Conservation (phyloP, 345 rosid species). For the Pelargonium nanum region DNA sequence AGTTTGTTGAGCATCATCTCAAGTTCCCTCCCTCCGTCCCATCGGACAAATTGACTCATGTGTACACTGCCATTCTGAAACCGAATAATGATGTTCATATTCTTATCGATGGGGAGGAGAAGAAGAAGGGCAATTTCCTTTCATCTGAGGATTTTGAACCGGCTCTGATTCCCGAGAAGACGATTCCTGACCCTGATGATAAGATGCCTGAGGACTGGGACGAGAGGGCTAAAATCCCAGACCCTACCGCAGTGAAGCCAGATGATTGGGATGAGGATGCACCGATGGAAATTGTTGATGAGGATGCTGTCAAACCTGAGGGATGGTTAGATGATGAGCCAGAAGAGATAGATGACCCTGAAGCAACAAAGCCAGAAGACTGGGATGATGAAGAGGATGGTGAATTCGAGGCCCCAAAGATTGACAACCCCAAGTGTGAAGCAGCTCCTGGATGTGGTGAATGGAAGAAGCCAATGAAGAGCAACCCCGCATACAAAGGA, state of each 20-base stretch:
- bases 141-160: slow-evolving; percentile 74
- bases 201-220: slow-evolving; percentile 89
- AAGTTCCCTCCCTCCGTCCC: slow-evolving; percentile 77
- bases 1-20: slow-evolving; percentile 68
- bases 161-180: slow-evolving; percentile 62
- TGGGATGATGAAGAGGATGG: slow-evolving; percentile 97
- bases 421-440: slow-evolving; percentile 72
- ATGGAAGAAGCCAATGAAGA: slow-evolving; percentile 81
- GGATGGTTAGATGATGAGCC: slow-evolving; percentile 91
- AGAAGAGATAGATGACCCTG: slow-evolving; percentile 82
- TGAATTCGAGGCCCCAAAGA: slow-evolving; percentile 82
- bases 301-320: slow-evolving; percentile 77
- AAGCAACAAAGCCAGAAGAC: slow-evolving; percentile 79
- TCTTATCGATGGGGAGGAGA: slow-evolving; percentile 72
- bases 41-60: slow-evolving; percentile 69
- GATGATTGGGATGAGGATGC: slow-evolving; percentile 95
- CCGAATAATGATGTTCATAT: slow-evolving; percentile 57
- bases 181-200: slow-evolving; percentile 85
- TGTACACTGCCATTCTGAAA: slow-evolving; percentile 69
- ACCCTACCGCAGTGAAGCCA: slow-evolving; percentile 60
- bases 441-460: slow-evolving; percentile 76
- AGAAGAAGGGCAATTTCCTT: slow-evolving; percentile 62
- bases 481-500: slow-evolving; percentile 79
- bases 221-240: slow-evolving; percentile 72
- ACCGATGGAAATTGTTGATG: slow-evolving; percentile 77